A percentile compares a stretch with the other conserved stretches of the same genome.
phyloP scores from a whole-genome alignment of 306 rosid species.

The Trifolium dubium region DNA sequence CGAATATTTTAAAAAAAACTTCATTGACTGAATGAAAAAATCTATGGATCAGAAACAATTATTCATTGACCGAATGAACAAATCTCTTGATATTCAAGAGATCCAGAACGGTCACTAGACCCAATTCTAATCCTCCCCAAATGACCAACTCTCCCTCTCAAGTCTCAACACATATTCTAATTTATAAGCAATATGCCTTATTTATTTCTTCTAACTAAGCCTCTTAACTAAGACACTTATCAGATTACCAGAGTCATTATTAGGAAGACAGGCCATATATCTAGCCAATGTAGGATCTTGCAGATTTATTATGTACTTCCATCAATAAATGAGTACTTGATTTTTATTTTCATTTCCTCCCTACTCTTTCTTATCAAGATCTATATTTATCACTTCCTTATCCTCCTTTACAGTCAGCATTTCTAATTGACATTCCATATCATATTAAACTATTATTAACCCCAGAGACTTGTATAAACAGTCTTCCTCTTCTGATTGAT shows the following conservation, averaged over 20 bases:
- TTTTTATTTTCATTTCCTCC: neutral
- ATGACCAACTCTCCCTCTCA: neutral
- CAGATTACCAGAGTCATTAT: neutral
- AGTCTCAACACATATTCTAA: neutral
- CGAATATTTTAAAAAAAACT: no score
- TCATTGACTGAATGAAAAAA: neutral
- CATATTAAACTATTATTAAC: neutral
- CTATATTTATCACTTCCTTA: neutral
- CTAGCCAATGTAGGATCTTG: neutral
- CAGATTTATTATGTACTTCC: neutral
- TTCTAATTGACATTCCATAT: constrained; percentile 10
- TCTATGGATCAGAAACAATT: neutral
- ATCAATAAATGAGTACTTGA: neutral
- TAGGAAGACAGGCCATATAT: neutral
- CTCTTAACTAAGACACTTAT: neutral
- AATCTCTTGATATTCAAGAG: neutral
- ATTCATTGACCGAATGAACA: neutral
- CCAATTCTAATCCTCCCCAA: neutral
- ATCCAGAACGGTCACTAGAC: neutral
- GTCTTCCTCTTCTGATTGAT: neutral
- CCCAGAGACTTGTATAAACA: neutral
- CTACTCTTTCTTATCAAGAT: neutral
- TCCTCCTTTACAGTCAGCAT: neutral
- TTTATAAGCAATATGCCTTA: neutral
- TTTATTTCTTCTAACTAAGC: neutral